Base-by-base conservation (phyloP, 345 rosid species). In the Salix koriyanagi region DNA sequence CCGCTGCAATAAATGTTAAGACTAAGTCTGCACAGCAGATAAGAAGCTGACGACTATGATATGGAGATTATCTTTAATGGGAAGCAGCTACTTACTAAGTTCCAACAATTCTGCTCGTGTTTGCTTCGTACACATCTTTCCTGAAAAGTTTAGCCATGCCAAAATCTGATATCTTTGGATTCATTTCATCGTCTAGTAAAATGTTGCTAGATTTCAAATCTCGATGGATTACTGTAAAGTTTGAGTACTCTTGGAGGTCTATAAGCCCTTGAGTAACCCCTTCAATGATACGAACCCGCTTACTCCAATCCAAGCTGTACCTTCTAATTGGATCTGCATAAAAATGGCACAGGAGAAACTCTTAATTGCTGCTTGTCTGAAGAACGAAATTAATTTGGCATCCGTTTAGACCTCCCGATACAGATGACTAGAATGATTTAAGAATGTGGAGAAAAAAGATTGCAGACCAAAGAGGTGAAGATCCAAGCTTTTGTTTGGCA, bases 221-320 rank as follows among this genome's bases (percentile, higher is more conserved):
- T 65, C 87, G 76, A 65, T 87, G 90, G 48, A 87, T 82, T 39
- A 87, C 73, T 5, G 85, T 87, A 42, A 82, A 71, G 68, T 85
- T 87, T 0, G 88, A 87, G 82, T 87, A 87, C 60, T 87, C 88
- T 72, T 87, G 87, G 18, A 85, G 88, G 69, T 85, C 85, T 1
- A 85, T 41, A 39, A 87, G 86, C 19, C 88, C 90, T 76, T 87
- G 87, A 28, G 84, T 81, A 21, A 88, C 56, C 41, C 88, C 87
- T 80, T 84, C 86, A 58, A 84, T 84, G 54, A 88, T 88, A 2
- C 32, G n/a, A 19, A 81, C 81, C 1, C 86, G 77, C 70, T 66
- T 84, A 7, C n/a, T 67, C 88, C 86, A 84, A 42, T 85, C 84
- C 70, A 87, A 71, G 1, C 4, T 14, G 18, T 46, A 18, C 16